phyloP scores from a whole-genome alignment of 2,329 filamentous ascomycete genomes.

The Monilinia polystroma region DNA sequence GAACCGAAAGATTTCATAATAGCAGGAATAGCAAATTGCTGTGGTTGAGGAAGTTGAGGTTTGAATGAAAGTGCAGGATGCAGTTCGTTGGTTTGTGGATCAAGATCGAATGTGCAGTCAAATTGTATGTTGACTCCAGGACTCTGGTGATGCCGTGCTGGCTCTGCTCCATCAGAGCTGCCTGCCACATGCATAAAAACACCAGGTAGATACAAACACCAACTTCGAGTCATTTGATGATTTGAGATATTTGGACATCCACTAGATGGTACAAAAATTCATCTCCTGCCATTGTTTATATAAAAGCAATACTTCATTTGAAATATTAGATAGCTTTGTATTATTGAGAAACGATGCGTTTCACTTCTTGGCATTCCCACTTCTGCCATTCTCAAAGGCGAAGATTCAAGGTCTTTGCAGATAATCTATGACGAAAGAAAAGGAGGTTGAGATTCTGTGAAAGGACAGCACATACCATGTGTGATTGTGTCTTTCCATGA shows the following conservation, averaged over 20 bases:
- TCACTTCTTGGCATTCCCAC: background rate
- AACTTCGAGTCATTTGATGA: constrained; percentile 6
- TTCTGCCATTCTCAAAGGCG: background rate
- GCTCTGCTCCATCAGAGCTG: constrained; percentile 12
- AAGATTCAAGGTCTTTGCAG: constrained; percentile 2
- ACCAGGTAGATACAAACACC: constrained; percentile 29
- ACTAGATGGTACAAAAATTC: constrained; percentile 4
- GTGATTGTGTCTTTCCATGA: constrained; percentile 81
- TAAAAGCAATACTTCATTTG: background rate
- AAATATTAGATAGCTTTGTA: background rate
- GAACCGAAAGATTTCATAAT: background rate
- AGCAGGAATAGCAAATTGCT: background rate
- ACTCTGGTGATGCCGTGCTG: constrained; percentile 20
- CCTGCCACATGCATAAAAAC: constrained; percentile 27
- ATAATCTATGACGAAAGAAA: background rate
- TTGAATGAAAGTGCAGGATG: constrained; percentile 5
- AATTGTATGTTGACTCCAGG: background rate
- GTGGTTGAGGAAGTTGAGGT: background rate
- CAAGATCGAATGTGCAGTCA: constrained; percentile 5
- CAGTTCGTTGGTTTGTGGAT: background rate
- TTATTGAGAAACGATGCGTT: background rate
- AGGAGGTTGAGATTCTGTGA: background rate
- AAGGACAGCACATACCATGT: constrained; percentile 65
- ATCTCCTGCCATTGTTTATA: background rate
- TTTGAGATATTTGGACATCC: background rate